These are phyloP conservation scores for Penicillium alfredii DNA, from an alignment of 495 filamentous ascomycete species.

Conservation along the genomic window DNA sequence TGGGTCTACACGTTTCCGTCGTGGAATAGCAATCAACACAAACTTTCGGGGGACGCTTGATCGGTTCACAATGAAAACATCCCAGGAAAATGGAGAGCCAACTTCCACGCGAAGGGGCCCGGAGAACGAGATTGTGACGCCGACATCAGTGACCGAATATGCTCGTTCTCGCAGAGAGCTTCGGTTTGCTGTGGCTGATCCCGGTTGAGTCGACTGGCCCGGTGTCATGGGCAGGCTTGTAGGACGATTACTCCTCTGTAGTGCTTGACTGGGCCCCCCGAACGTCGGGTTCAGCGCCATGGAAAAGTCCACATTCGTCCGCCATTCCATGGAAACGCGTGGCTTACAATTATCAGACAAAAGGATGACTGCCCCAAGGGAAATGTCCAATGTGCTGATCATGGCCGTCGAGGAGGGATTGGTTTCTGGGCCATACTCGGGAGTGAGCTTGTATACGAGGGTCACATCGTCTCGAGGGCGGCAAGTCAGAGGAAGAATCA, in stretches of 20 bases:
- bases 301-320: constrained; percentile 76
- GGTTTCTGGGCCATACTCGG: constrained; percentile 52
- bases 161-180: constrained; percentile 48
- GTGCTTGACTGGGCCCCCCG: constrained; percentile 54
- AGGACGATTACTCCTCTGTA: constrained; percentile 47
- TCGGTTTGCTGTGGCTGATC: constrained; percentile 39
- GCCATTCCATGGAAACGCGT: constrained; percentile 72
- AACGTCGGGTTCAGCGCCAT: constrained; percentile 56
- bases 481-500: constrained; percentile 60
- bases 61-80: constrained; percentile 83
- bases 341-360: constrained; percentile 64
- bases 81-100: constrained; percentile 78
- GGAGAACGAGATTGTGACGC: constrained; percentile 70
- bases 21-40: constrained; percentile 71
- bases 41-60: constrained; percentile 64
- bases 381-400: constrained; percentile 54
- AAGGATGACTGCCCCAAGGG: constrained; percentile 58
- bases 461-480: constrained; percentile 80
- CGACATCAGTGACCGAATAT: constrained; percentile 51
- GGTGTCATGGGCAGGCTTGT: constrained; percentile 46
- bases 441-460: constrained; percentile 72
- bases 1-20: constrained; percentile 61
- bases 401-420: constrained; percentile 41
- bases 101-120: constrained; percentile 57
- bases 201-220: constrained; percentile 22